Evolutionary conservation across 2,329 filamentous ascomycete genomes (phyloP), one percentile per base, ranked within the genome.

Genomic region (Colletotrichum salicis): DNA sequence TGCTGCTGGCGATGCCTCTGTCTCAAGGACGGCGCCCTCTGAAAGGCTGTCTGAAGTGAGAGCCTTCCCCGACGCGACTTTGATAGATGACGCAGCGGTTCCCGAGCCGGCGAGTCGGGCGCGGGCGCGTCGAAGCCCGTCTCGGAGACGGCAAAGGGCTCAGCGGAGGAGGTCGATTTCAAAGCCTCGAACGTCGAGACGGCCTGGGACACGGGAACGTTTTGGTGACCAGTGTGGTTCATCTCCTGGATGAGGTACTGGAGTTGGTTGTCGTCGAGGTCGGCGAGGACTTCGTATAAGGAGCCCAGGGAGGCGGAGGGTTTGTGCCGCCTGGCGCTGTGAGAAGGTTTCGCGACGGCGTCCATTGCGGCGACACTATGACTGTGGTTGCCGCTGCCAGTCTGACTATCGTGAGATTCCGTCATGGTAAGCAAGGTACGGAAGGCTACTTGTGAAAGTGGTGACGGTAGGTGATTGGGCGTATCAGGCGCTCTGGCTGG

Each of bases 231-330:
- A 15, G 70, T 72, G 35, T 72, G 65, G 35, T 72, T 72, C 70
- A 72, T 72, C 70, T 72, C 70, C 48, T 72, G 70, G 65, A 72
- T 72, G 60, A 72, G 70, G n/a, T 72, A 72, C 59, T 72, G 70
- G 22, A 72, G 65, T 24, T 72, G 70, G 35, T 41, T 72, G 13
- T 72, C 70, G 29, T 72, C 70, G 19, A 72, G 70, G 66, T 72
- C 70, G 70, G 70, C 70, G 10, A 72, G 55, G 22, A 72, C 70
- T 37, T 70, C 70, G 45, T 72, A 72, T 11, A 72, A 31, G 11
- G 70, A 72, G 29, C 59, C 65, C 19, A 72, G 31, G 4, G 70
- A 72, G 4, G 69, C 59, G 8, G 70, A 64, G 15, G 59, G 15
- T 29, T 57, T 64, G 48, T 69, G 65, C 33, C 69, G 65, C 59